A percentile compares a stretch with the other conserved stretches of the same genome.
Conservation (phyloP, 441 rosid species). For the Brassica hybrid region DNA sequence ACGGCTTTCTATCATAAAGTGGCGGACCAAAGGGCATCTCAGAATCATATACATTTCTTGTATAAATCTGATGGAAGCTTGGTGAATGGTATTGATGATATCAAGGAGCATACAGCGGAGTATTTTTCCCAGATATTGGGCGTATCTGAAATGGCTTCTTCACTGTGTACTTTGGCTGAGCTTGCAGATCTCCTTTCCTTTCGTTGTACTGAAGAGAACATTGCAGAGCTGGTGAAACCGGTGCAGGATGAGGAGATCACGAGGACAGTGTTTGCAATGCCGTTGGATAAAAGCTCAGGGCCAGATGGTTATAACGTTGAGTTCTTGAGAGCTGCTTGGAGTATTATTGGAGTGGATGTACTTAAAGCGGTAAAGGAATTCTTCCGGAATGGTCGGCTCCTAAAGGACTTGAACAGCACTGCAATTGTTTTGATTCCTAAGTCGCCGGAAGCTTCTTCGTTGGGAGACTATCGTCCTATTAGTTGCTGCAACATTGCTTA, state of each 20-base stretch:
- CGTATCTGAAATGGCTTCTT: too few relatives aligned
- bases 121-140: neutral
- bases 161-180: too few relatives aligned
- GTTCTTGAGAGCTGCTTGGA: neutral
- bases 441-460: neutral
- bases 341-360: neutral
- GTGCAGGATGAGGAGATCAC: neutral
- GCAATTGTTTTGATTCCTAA: neutral
- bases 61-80: neutral
- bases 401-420: neutral
- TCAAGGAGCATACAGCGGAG: neutral
- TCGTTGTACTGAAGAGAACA: too few relatives aligned
- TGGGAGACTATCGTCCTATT: neutral
- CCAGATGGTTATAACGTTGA: neutral
- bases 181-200: too few relatives aligned
- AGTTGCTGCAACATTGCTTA: neutral
- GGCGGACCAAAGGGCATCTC: too few relatives aligned
- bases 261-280: neutral
- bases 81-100: neutral
- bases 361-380: neutral
- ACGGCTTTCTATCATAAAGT: neutral
- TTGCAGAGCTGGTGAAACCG: too few relatives aligned
- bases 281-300: neutral
- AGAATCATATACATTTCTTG: neutral
- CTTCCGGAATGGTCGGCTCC: neutral